These are phyloP conservation scores for Knufia fluminis DNA, from an alignment of 2,329 filamentous ascomycete genomes.

Conservation along the genomic window DNA sequence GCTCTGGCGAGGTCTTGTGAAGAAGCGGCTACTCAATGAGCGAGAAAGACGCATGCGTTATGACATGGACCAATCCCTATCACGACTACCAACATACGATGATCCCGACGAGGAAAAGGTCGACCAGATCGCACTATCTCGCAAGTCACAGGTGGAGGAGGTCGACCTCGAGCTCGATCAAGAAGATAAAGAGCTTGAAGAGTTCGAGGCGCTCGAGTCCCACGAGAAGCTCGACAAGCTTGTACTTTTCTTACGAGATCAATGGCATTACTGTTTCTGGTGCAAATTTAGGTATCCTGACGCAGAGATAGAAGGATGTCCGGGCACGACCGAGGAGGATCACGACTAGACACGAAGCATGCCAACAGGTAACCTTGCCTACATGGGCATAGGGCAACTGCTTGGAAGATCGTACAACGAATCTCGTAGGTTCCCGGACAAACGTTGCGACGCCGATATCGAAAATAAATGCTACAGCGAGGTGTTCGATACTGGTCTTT, in stretches of 20 bases:
- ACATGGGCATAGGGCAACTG: too few relatives aligned
- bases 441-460: too few relatives aligned
- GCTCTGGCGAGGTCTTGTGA: slow-evolving; percentile 68
- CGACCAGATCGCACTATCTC: slow-evolving; percentile 55
- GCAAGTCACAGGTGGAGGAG: slow-evolving; percentile 33
- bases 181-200: slow-evolving; percentile 70
- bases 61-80: slow-evolving; percentile 57
- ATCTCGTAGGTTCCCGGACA: too few relatives aligned
- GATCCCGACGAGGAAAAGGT: slow-evolving; percentile 64
- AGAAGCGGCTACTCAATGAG: slow-evolving; percentile 60
- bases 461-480: too few relatives aligned
- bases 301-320: slow-evolving; percentile 75
- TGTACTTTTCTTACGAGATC: slow-evolving; percentile 59
- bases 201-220: slow-evolving; percentile 62
- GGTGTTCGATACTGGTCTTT: too few relatives aligned
- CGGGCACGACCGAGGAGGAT: slow-evolving; percentile 78
- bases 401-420: too few relatives aligned
- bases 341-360: slow-evolving; percentile 43
- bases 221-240: slow-evolving; percentile 58
- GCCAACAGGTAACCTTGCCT: too few relatives aligned
- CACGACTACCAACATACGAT: slow-evolving; percentile 54
- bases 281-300: slow-evolving; percentile 73
- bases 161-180: slow-evolving; percentile 62
- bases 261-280: slow-evolving; percentile 86
- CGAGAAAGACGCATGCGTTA: slow-evolving; percentile 56